Evolutionary conservation across 257 asterid genomes (phyloP), one percentile per base, ranked within the genome.

Genomic region (Haberlea rhodopensis): DNA sequence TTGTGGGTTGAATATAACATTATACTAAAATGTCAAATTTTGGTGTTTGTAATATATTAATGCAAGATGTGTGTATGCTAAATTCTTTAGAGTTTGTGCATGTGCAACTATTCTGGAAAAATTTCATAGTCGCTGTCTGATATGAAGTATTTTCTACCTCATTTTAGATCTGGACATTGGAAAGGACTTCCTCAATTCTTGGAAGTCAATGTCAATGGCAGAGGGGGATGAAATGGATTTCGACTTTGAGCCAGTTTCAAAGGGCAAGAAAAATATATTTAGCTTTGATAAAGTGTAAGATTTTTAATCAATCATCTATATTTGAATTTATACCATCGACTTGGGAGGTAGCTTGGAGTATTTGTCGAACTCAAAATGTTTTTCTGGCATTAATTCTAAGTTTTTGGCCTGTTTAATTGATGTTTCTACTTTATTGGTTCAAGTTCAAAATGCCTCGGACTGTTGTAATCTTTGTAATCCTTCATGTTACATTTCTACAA

Each of bases 121-220:
- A 22, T 62, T 53, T 63, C 22, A 21, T 59, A 27, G 61, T 65
- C 63, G 25, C 62, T 55, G 11, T 24, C 56, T 70, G 61, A 49
- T 25, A 19, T 37, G 29, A 26, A 75, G 58, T 57, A 24, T 59
- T 81, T 40, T 60, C 8, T 28, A 18, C 64, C 62, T 73, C 71
- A 46, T 51, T 65, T 62, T 85, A 92, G 96, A 92, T 74, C 67
- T 92, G 78, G 99, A 92, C 73, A 69, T 89, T 59, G 96, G 84
- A 63, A 80, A 81, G 18, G 97, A 92, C 79, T 87, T 92, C 79
- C 74, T 92, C 60, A 73, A 71, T 73, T 81, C 94, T 13, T 92
- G 96, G 97, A 92, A 87, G 54, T 70, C 94, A 66, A 77, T 80
- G 71, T 79, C 96, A 53, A 75, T 76, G 51, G 77, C 79, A 64